These are phyloP conservation scores for Mycena sanguinolenta DNA, from an alignment of 768 basidiomycete genomes.

Conservation along the genomic window DNA sequence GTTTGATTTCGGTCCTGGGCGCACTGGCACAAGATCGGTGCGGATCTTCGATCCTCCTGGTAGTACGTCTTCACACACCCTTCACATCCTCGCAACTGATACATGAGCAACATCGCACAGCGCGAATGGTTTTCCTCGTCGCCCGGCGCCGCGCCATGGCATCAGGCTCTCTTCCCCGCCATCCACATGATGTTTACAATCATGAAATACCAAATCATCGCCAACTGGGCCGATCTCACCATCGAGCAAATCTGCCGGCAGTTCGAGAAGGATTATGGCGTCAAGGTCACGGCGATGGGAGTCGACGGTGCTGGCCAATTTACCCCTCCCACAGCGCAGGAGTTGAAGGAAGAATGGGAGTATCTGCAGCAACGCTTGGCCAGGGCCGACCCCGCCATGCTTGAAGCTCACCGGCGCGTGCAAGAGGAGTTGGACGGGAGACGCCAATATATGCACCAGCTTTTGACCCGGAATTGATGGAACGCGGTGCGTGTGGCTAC, in stretches of 20 bases:
- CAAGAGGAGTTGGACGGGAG: no score
- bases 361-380: not conserved
- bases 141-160: slow-evolving; percentile 3
- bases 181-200: not conserved
- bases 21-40: not conserved
- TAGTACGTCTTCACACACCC: not conserved
- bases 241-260: not conserved
- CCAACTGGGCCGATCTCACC: not conserved
- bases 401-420: not conserved
- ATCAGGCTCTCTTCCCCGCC: not conserved
- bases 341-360: not conserved
- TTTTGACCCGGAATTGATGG: no score
- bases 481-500: no score
- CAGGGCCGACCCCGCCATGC: not conserved
- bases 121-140: slow-evolving; percentile 2
- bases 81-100: not conserved
- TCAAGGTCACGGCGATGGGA: not conserved
- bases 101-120: not conserved
- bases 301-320: not conserved
- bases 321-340: not conserved
- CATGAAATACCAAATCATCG: not conserved
- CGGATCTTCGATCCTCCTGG: not conserved
- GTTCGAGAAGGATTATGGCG: not conserved
- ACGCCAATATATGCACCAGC: no score
- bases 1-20: no score